These are phyloP conservation scores for Capsicum rhomboideum DNA, from an alignment of 257 asterid genomes.

Conservation along the genomic window DNA sequence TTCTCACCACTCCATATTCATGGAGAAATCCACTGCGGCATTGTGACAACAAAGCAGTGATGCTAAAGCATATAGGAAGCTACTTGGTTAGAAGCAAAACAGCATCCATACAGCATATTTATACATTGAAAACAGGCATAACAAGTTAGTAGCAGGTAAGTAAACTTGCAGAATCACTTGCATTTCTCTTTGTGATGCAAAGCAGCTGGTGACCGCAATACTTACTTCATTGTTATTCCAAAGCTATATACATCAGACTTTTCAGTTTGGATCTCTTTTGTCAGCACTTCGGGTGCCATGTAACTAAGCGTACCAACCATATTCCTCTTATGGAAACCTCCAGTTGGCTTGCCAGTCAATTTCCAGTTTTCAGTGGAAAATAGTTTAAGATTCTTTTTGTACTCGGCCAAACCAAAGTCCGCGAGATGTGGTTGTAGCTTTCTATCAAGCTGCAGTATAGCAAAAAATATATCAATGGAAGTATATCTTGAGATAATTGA, in stretches of 20 bases:
- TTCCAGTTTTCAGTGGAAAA: constrained; percentile 63
- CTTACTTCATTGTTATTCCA: constrained; percentile 83
- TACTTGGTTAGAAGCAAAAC: not conserved
- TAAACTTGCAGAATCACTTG: not conserved
- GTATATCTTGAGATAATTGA: not conserved
- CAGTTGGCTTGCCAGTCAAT: constrained; percentile 93
- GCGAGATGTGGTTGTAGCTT: constrained; percentile 64
- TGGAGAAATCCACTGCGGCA: not conserved
- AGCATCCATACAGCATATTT: not conserved
- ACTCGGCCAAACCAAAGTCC: constrained; percentile 94
- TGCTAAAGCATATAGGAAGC: not conserved
- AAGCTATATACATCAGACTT: constrained; percentile 95
- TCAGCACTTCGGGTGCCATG: constrained; percentile 97
- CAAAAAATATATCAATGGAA: not conserved
- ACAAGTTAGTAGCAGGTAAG: not conserved
- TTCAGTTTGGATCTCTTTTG: constrained; percentile 79
- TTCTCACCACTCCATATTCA: not conserved
- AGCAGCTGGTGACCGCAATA: constrained; percentile 5
- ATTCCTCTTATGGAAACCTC: constrained; percentile 91
- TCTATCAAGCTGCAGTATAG: constrained; percentile 55
- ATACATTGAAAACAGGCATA: not conserved
- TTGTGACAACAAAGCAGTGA: not conserved
- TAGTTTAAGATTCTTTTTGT: constrained; percentile 61
- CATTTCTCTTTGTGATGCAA: not conserved
- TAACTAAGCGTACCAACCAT: constrained; percentile 97